Base-by-base conservation (phyloP, 2,329 filamentous ascomycete species). In the Colletotrichum cuscutae region DNA sequence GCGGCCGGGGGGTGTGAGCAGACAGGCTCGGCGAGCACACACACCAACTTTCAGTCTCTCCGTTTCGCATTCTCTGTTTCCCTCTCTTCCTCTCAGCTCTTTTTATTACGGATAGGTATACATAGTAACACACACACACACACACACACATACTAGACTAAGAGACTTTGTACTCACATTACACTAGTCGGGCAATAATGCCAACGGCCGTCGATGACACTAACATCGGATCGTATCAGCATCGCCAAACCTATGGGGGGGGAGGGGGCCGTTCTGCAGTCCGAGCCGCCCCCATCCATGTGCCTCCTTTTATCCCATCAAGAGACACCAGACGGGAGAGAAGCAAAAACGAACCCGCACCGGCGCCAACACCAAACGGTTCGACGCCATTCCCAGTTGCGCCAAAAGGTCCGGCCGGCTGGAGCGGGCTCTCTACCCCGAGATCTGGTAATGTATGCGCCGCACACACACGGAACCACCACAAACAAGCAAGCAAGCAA, bases 381-480 rank as follows among this genome's bases (percentile, higher is more conserved):
- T 8, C 42, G 42, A 49, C 42, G 42, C 42, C 42, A 49, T 37
- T 8, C 32, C 35, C 11, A 26, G 15, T 60, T 15, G 35, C 24
- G 28, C 32, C 52, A 19, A 54, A 35, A 68, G 35, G 46, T 35
- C 65, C 65, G 32, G 65, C 24, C 52, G 42, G 32, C 24, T 53
- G 58, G 58, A 49, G 42, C 42, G 42, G 19, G 54, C 15, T 42
- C 59, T 56, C 53, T 32, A 63, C 54, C 58, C 65, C 65, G 65
- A 64, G 70, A 72, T 69, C 70, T 56, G 65, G 42, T 54, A 13
- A 63, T 64, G 69, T 64, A 72, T 58, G 59, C 69, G 53, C 59
- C 69, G 32, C 32, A 35, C 32, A 35, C 32, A 11, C 69, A 46
- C 42, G 24, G 19, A 49, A 49, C 42, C 19, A 49, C 37, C 37